phyloP scores from a whole-genome alignment of 1,139 yeast species.

The Nakaseomyces bracarensis region DNA sequence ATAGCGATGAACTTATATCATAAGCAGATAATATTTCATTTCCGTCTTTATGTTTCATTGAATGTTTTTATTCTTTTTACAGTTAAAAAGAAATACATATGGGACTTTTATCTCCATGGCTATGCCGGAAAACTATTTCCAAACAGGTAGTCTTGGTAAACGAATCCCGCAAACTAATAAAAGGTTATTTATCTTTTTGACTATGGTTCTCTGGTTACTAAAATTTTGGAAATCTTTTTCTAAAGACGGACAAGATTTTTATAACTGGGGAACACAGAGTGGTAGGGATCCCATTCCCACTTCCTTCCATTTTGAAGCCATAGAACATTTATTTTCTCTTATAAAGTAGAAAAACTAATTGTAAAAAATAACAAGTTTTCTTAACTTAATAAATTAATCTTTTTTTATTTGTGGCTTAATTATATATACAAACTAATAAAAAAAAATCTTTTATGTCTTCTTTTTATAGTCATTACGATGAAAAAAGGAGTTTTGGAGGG shows the following conservation, averaged over 20 bases:
- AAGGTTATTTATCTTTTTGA: no score
- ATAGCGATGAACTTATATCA: no score
- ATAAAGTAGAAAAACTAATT: not conserved
- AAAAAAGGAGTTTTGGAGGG: no score
- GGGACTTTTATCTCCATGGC: constrained; percentile 32
- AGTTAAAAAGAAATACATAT: constrained; percentile 7
- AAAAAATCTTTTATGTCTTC: no score
- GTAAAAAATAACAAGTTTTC: no score
- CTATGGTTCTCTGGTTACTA: constrained; percentile 4
- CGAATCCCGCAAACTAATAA: constrained; percentile 30
- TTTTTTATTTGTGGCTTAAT: no score
- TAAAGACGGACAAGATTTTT: not conserved
- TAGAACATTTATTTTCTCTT: constrained; percentile 20
- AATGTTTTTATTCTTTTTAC: not conserved
- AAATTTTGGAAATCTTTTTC: constrained; percentile 7
- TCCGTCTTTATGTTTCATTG: not conserved
- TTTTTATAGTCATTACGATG: no score
- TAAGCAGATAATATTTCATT: no score
- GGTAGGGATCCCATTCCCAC: constrained; percentile 14
- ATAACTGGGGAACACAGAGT: constrained; percentile 21
- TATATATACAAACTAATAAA: no score
- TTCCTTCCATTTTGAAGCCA: constrained; percentile 31
- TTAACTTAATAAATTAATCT: no score
- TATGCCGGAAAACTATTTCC: constrained; percentile 18
- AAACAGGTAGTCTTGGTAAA: constrained; percentile 31